Percentiles rank a stretch among this genome's conserved stretches.
Evolutionary conservation across 2,329 filamentous ascomycete species (phyloP).

Genomic region (Epichloe gansuensis): DNA sequence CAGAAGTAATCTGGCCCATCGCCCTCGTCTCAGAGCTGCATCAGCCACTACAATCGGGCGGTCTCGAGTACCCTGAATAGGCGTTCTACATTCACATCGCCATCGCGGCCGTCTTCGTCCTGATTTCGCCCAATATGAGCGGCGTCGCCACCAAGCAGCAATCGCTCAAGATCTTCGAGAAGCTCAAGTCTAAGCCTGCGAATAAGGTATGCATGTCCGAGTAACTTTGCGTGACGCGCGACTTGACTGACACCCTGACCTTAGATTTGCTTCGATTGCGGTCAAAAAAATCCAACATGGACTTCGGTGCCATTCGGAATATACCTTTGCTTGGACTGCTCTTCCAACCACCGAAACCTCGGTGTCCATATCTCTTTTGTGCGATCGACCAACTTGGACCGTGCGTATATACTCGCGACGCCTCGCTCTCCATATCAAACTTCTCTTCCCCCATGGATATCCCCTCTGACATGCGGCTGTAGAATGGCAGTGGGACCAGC

Average conservation of each 20-base stretch:
- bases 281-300: conserved; percentile 96
- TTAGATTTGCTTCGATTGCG: conserved; percentile 95
- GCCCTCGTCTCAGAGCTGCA: neutral
- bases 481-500: conserved; percentile 99
- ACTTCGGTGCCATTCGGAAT: conserved; percentile 95
- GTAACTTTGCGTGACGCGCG: neutral
- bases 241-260: neutral
- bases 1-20: neutral
- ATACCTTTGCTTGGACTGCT: conserved; percentile 96
- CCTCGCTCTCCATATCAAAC: no score
- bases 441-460: no score
- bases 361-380: conserved; percentile 98
- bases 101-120: neutral
- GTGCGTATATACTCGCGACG: conserved; percentile 41
- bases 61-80: neutral
- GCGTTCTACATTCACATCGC: neutral
- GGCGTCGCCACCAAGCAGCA: conserved; percentile 77
- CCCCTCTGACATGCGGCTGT: conserved; percentile 7
- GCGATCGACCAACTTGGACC: conserved; percentile 93
- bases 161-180: conserved; percentile 96
- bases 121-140: conserved; percentile 37
- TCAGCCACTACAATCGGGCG: neutral
- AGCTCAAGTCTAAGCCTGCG: conserved; percentile 83
- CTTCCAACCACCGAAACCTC: conserved; percentile 90
- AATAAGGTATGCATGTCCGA: conserved; percentile 58